A percentile compares a stretch with the other conserved stretches of the same genome.
phyloP scores from a whole-genome alignment of 352 stramenopile species.

The Pythium coloratum region DNA sequence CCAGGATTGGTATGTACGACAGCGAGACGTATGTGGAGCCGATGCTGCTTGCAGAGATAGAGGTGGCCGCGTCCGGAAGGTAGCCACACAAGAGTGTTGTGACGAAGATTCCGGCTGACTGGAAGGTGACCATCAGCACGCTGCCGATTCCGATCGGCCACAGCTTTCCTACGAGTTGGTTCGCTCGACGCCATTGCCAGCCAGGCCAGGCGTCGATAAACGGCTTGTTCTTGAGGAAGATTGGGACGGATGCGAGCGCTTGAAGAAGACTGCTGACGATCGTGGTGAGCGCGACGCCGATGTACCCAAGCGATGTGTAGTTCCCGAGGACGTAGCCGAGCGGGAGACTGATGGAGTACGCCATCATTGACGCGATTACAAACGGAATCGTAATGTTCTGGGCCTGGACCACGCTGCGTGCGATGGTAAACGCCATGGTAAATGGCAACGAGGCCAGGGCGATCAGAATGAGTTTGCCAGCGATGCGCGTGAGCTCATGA shows the following conservation, averaged over 20 bases:
- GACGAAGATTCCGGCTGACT: conserved; percentile 50
- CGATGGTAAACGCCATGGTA: conserved; percentile 49
- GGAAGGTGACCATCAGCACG: conserved; percentile 61
- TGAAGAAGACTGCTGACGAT: conserved; percentile 53
- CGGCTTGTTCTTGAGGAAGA: conserved; percentile 46
- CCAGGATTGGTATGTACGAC: conserved; percentile 55
- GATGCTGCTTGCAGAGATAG: conserved; percentile 65
- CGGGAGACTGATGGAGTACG: conserved; percentile 40
- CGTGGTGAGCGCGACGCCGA: conserved; percentile 52
- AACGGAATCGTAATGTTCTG: conserved; percentile 71
- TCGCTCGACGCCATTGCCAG: conserved; percentile 41
- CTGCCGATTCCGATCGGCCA: conserved; percentile 46
- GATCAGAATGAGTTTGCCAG: conserved; percentile 39
- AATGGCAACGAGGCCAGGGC: conserved; percentile 40
- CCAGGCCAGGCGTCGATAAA: conserved; percentile 65
- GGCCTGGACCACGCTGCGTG: conserved; percentile 55
- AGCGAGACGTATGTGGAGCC: conserved; percentile 46
- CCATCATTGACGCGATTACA: conserved; percentile 37
- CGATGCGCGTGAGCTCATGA: conserved; percentile 43
- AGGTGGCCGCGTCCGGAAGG: conserved; percentile 54
- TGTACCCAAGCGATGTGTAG: conserved; percentile 51
- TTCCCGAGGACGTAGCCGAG: conserved; percentile 56
- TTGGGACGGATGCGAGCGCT: conserved; percentile 41
- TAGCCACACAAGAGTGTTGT: conserved; percentile 43
- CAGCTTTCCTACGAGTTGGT: conserved; percentile 42